Evolutionary conservation across 768 basidiomycete species (phyloP).

Genomic region (Coprinopsis sp.): DNA sequence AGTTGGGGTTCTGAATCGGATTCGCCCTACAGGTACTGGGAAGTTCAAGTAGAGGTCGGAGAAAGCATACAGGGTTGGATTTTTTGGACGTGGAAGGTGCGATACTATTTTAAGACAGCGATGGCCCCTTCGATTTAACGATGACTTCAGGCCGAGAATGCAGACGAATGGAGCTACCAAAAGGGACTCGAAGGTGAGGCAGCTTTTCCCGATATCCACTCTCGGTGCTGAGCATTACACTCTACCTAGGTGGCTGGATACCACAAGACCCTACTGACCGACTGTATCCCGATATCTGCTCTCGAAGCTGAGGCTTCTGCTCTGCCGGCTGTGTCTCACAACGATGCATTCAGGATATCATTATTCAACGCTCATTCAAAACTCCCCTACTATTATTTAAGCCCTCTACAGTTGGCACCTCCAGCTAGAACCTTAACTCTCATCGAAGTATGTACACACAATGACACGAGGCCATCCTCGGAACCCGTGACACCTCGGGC

Average conservation of each 20-base stretch:
- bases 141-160: constrained; percentile 48
- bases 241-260: constrained; percentile 82
- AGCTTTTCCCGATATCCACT: too few relatives aligned
- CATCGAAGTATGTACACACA: too few relatives aligned
- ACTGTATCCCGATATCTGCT: constrained; percentile 60
- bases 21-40: constrained; percentile 58
- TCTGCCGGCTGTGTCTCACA: too few relatives aligned
- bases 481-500: too few relatives aligned
- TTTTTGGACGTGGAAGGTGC: constrained; percentile 76
- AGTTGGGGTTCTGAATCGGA: neutral
- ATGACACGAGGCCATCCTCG: too few relatives aligned
- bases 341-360: too few relatives aligned
- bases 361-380: too few relatives aligned
- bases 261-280: constrained; percentile 65
- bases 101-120: constrained; percentile 10
- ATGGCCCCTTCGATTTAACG: neutral
- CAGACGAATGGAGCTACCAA: constrained; percentile 75
- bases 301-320: constrained; percentile 11
- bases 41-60: constrained; percentile 71
- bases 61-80: constrained; percentile 72
- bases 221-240: too few relatives aligned
- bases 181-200: constrained; percentile 66
- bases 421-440: too few relatives aligned
- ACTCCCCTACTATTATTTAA: too few relatives aligned
- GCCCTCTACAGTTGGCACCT: too few relatives aligned